Percentiles rank a stretch among this genome's conserved stretches.
Conservation (phyloP, 2,329 filamentous ascomycete genomes). For the Cladophialophora immunda region DNA sequence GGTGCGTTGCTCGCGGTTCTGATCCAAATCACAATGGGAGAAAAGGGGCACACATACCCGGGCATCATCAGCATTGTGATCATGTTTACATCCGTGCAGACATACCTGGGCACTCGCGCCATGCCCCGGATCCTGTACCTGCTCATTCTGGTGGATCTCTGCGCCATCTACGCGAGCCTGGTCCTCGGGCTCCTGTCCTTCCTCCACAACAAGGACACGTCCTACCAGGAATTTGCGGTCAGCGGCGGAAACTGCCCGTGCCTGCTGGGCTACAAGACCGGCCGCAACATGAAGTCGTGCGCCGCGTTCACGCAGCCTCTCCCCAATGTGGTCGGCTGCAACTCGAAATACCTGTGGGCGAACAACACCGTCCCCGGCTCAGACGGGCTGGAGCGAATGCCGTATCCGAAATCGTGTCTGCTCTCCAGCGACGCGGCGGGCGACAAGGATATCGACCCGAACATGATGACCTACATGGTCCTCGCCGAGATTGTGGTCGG, state of each 20-base stretch:
- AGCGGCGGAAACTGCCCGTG: conserved; percentile 24
- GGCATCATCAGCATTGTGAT: conserved; percentile 29
- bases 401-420: conserved; percentile 26
- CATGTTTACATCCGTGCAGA: conserved; percentile 30
- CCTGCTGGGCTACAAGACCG: conserved; percentile 27
- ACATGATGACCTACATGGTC: conserved; percentile 34
- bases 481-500: conserved; percentile 56
- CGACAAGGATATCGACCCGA: conserved; percentile 26
- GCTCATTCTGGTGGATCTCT: conserved; percentile 26
- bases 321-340: conserved; percentile 15
- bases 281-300: conserved; percentile 22
- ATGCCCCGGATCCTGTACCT: conserved; percentile 31
- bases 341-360: conserved; percentile 16
- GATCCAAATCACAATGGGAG: conserved; percentile 23
- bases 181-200: conserved; percentile 25
- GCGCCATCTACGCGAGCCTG: conserved; percentile 22
- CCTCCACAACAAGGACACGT: conserved; percentile 23
- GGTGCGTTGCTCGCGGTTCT: conserved; percentile 13
- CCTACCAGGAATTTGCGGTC: conserved; percentile 26
- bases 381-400: neutral
- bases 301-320: conserved; percentile 4
- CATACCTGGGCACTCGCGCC: conserved; percentile 29
- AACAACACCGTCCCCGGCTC: conserved; percentile 20
- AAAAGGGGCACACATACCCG: conserved; percentile 25
- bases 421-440: conserved; percentile 14